phyloP scores from a whole-genome alignment of 2,329 filamentous ascomycete genomes.

The Hypoxylon sp. region DNA sequence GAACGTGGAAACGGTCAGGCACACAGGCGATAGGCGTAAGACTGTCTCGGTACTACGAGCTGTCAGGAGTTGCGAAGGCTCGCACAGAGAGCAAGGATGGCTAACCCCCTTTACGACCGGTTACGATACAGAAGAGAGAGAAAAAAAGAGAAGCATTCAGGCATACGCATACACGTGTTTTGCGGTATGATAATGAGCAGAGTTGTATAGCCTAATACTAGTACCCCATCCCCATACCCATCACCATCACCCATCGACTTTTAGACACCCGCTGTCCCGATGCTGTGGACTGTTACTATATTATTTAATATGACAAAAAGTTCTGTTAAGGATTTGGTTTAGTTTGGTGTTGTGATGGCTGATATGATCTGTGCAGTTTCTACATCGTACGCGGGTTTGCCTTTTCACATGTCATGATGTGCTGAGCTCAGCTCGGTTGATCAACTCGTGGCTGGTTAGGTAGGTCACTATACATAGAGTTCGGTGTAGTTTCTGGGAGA shows the following conservation, averaged over 20 bases:
- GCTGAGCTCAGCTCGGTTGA: slow-evolving; percentile 12
- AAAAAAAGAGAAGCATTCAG: slow-evolving; percentile 26
- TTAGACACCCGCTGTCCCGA: slow-evolving; percentile 21
- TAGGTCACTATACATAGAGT: neutral
- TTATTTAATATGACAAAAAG: slow-evolving; percentile 32
- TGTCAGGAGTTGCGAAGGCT: slow-evolving; percentile 17
- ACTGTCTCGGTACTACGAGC: slow-evolving; percentile 37
- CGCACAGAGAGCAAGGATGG: slow-evolving; percentile 34
- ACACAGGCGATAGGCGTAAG: slow-evolving; percentile 28
- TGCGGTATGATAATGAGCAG: slow-evolving; percentile 46
- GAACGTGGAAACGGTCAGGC: slow-evolving; percentile 36
- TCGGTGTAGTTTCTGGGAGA: slow-evolving; percentile 18
- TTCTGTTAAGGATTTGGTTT: slow-evolving; percentile 12
- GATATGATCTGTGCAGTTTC: neutral
- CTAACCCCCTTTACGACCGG: slow-evolving; percentile 34
- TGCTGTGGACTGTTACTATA: slow-evolving; percentile 27
- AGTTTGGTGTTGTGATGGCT: neutral
- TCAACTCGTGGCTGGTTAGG: neutral
- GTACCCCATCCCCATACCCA: slow-evolving; percentile 11
- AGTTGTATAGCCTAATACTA: slow-evolving; percentile 45
- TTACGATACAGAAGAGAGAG: slow-evolving; percentile 38
- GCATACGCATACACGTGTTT: slow-evolving; percentile 37
- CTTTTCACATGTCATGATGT: neutral
- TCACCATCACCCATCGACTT: slow-evolving; percentile 8
- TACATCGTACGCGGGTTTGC: neutral